These are phyloP conservation scores for Candida oleophila DNA, from an alignment of 805 yeast genomes.

Conservation along the genomic window DNA sequence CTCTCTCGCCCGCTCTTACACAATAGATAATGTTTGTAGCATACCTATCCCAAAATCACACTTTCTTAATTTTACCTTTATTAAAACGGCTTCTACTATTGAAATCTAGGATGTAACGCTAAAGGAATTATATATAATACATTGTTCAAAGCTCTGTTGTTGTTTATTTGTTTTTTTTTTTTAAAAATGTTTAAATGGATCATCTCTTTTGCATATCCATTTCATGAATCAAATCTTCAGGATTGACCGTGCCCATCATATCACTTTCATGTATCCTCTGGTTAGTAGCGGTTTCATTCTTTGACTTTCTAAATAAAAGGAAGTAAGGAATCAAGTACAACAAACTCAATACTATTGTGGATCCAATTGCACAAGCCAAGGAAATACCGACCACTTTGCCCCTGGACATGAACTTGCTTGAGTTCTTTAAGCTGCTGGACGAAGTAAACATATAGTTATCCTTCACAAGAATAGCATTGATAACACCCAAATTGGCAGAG, in stretches of 20 bases:
- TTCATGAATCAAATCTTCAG: constrained; percentile 43
- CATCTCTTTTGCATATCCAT: constrained; percentile 40
- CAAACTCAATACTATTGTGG: constrained; percentile 40
- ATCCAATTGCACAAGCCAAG: constrained; percentile 45
- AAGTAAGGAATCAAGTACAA: constrained; percentile 41
- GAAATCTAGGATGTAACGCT: background rate
- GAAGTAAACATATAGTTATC: constrained; percentile 36
- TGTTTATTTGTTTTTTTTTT: too few species aligned
- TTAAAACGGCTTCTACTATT: background rate
- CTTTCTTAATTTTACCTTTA: background rate
- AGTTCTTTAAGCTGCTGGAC: constrained; percentile 26
- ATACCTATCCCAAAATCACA: background rate
- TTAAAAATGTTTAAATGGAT: background rate
- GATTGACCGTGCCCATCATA: constrained; percentile 44
- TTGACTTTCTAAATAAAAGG: constrained; percentile 29
- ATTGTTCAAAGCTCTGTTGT: background rate
- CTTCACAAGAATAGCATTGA: constrained; percentile 31
- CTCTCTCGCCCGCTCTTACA: too few species aligned
- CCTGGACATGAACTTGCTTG: constrained; percentile 22
- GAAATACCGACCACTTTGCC: constrained; percentile 48
- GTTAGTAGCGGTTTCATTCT: constrained; percentile 12
- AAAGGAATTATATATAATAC: background rate
- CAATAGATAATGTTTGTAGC: background rate
- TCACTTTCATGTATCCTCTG: constrained; percentile 43
- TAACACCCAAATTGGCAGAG: constrained; percentile 22